phyloP scores from a whole-genome alignment of 2,329 filamentous ascomycete genomes.

The Aureobasidium vineae region DNA sequence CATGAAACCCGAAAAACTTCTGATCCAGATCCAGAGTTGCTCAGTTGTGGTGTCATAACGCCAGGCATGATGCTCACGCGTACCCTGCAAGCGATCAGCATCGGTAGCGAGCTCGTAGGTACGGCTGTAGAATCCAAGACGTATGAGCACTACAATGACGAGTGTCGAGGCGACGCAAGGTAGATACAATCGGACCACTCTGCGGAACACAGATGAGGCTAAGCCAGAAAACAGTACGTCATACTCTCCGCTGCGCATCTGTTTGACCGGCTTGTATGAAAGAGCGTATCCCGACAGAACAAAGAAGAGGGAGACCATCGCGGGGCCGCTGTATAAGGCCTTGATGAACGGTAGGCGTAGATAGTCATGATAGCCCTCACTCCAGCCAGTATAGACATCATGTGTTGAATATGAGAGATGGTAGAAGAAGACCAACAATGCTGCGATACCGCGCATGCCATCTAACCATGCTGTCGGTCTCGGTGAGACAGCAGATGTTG shows the following conservation, averaged over 20 bases:
- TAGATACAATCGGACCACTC: conserved; percentile 30
- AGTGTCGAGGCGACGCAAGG: conserved; percentile 30
- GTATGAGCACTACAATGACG: conserved; percentile 24
- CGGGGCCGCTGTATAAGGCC: conserved; percentile 54
- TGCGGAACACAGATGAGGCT: conserved; percentile 31
- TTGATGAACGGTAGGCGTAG: conserved; percentile 56
- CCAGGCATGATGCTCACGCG: conserved; percentile 26
- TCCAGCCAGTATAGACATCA: conserved; percentile 26
- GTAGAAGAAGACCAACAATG: conserved; percentile 31
- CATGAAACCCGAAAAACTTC: conserved; percentile 40
- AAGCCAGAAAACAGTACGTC: conserved; percentile 33
- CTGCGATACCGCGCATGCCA: conserved; percentile 31
- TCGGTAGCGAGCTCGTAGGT: conserved; percentile 28
- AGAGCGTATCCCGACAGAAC: conserved; percentile 62
- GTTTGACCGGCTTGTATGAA: conserved; percentile 42
- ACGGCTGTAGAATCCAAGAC: conserved; percentile 24
- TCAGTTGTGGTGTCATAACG: conserved; percentile 19
- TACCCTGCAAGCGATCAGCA: conserved; percentile 18
- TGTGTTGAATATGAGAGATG: conserved; percentile 26
- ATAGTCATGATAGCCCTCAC: conserved; percentile 20
- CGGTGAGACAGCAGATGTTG: neutral
- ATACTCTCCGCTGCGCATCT: conserved; percentile 29
- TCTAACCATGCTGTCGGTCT: conserved; percentile 31
- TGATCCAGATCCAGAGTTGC: conserved; percentile 34
- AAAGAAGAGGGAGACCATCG: conserved; percentile 61